Percentiles rank a stretch among this genome's conserved stretches.
Evolutionary conservation across 306 rosid genomes (phyloP).

Genomic region (Abrus precatorius): DNA sequence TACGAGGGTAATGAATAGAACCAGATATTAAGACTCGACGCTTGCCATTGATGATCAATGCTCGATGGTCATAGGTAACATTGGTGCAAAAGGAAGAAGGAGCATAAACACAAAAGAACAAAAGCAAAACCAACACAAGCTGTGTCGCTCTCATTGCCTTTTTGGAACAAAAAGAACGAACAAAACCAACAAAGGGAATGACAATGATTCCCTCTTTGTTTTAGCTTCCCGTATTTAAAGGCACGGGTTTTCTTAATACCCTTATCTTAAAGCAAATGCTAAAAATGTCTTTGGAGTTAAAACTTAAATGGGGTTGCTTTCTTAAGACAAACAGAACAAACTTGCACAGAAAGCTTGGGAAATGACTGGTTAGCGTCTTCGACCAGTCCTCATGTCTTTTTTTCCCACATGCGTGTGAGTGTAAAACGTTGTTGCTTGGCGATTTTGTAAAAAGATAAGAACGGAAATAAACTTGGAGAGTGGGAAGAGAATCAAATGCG

Average conservation of each 20-base stretch:
- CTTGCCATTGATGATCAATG: slow-evolving; percentile 83
- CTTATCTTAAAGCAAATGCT: slow-evolving; percentile 45
- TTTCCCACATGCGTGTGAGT: slow-evolving; percentile 31
- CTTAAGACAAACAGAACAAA: slow-evolving; percentile 16
- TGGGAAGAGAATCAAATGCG: slow-evolving; percentile 49
- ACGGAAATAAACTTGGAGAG: slow-evolving; percentile 38
- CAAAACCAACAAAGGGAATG: slow-evolving; percentile 12
- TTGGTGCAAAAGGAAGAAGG: slow-evolving; percentile 58
- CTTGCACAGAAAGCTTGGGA: slow-evolving; percentile 32
- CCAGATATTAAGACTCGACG: slow-evolving; percentile 84
- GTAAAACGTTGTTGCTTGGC: slow-evolving; percentile 54
- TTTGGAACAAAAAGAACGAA: neutral
- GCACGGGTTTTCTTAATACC: neutral
- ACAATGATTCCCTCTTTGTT: slow-evolving; percentile 36
- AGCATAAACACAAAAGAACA: slow-evolving; percentile 56
- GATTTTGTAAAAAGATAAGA: slow-evolving; percentile 44
- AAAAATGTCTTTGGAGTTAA: slow-evolving; percentile 4
- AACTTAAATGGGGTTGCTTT: slow-evolving; percentile 43
- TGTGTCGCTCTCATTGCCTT: slow-evolving; percentile 58
- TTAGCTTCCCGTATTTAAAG: slow-evolving; percentile 36
- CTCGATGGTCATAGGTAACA: slow-evolving; percentile 87
- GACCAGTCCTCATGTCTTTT: neutral
- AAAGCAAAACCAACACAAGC: slow-evolving; percentile 45
- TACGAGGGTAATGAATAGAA: slow-evolving; percentile 96
- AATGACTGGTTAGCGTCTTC: too few species aligned